Percentiles rank a stretch among this genome's conserved stretches.
These are phyloP conservation scores for Quillaja saponaria DNA, from an alignment of 306 rosid species.

Conservation along the genomic window DNA sequence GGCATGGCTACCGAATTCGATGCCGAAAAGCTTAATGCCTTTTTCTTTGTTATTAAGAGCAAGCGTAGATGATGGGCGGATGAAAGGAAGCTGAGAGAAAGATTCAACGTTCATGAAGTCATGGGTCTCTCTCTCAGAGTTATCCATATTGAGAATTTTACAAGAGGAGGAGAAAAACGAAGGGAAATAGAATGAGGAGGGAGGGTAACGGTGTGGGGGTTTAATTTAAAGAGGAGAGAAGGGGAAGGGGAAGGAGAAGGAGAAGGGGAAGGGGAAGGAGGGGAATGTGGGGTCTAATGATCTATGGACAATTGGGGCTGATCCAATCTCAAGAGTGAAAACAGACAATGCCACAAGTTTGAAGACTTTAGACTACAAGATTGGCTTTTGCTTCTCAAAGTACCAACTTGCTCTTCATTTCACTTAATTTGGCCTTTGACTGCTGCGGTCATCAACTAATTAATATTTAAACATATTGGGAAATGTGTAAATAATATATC, in stretches of 20 bases:
- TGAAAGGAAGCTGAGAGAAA: conserved; percentile 94
- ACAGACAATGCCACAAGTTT: conserved; percentile 76
- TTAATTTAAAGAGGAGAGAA: not conserved
- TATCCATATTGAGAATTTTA: conserved; percentile 53
- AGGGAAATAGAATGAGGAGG: conserved; percentile 4
- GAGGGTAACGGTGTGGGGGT: not conserved
- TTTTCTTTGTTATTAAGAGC: conserved; percentile 40
- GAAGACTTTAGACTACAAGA: conserved; percentile 12
- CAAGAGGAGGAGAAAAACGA: not conserved
- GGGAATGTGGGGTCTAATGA: conserved; percentile 41
- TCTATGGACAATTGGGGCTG: conserved; percentile 61
- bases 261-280: not conserved
- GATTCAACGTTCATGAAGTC: conserved; percentile 95
- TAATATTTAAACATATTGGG: conserved; percentile 6
- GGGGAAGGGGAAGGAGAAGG: not conserved
- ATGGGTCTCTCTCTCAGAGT: conserved; percentile 69
- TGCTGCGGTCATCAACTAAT: not conserved
- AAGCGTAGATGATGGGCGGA: conserved; percentile 59
- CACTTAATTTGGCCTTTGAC: conserved; percentile 25
- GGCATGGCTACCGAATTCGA: conserved; percentile 49
- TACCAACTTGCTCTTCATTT: conserved; percentile 44
- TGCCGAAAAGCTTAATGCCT: conserved; percentile 79
- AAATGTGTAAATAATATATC: too few species aligned
- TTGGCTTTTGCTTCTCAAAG: conserved; percentile 63
- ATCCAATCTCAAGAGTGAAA: conserved; percentile 73